Evolutionary conservation across 129 eudicot genomes (phyloP), one percentile per base, ranked within the genome.

Genomic region (Artemisia annua): DNA sequence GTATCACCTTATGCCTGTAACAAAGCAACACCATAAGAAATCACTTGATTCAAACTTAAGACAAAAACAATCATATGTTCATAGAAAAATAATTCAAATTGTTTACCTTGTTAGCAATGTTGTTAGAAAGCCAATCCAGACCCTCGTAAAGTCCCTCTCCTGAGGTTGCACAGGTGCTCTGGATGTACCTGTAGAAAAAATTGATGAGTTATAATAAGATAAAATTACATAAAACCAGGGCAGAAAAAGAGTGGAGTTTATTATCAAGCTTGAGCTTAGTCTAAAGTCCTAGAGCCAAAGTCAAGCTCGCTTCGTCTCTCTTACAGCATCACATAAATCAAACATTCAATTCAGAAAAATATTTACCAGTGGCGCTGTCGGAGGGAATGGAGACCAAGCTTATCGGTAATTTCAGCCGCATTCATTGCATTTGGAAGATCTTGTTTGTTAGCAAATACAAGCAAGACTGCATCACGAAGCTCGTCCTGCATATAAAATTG

Each of bases 391-490:
- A 95, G 95, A 72, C 99, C 99, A 64, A 95, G 99, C 95, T 91
- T 95, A 75, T 95, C 99, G 15, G 99, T 95, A 59, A 95, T 95
- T 83, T 95, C 99, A 83, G 99, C 99, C 83, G 99, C 97, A 75
- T 91, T 95, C 99, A 95, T 95, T 67, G 99, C 99, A 85, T 95
- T 95, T 19, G 99, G 99, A 83, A 95, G 97, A 91, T 95, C 99
- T 80, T 95, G 99, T 78, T 95, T 95, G 99, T 95, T 95, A 53
- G 99, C 97, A 80, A 95, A 95, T 43, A 95, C 99, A 48, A 95
- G 99, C 71, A 95, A 78, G 28, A 95, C 99, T 17, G 99, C 99
- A 85, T 95, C 99, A 54, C 99, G 91, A 68, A 95, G 96, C 88
- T 95, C 99, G 75, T 95, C 99, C 99, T 95, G 82, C 15, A 16